Evolutionary conservation across 2,329 filamentous ascomycete genomes (phyloP), one percentile per base, ranked within the genome.

Genomic region (Blastomyces silverae): DNA sequence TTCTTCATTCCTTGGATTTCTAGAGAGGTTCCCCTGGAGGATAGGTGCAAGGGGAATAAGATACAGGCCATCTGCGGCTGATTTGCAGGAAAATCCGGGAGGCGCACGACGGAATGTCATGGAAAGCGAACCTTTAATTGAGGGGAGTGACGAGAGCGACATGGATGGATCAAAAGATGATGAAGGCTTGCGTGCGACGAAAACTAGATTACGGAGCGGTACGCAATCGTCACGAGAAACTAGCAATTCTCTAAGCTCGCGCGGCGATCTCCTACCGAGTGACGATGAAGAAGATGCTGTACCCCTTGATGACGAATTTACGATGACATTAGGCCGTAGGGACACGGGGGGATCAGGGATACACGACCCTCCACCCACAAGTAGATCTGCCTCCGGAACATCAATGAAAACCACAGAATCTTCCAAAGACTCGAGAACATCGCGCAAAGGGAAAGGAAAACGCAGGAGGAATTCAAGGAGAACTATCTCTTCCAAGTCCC

Each of bases 241-340:
- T 0, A 89, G 87, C 37, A 92, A 93, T 73, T 96, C 92, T 6
- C 87, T 89, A 68, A 89, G 92, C 71, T 96, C 92, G 13, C 83
- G 93, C 58, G 92, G 92, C 1, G 93, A 97, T 77, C 80, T 97
- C 15, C 94, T 97, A 69, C 91, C 91, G 0, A 96, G 92, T 71
- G 92, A 96, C 71, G 91, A 92, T 63, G 91, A 95, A 68, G 92
- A 96, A 74, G 93, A 97, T 76, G 93, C 93, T 0, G 86, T 96
- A n/a, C 90, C 92, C 15, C 79, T 97, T 22, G 91, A 93, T 71
- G 93, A 97, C 73, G 92, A 97, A 72, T 95, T 97, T 70, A 90
- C 92, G 2, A 87, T 96, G 74, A 86, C 87, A 2, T 81, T 97
- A 67, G 88, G 92, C 66, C 85, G 89, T 62, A 86, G 89, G 69